A percentile compares a stretch with the other conserved stretches of the same genome.
These are phyloP conservation scores for Candida qinlingensis DNA, from an alignment of 805 yeast genomes.

Conservation along the genomic window DNA sequence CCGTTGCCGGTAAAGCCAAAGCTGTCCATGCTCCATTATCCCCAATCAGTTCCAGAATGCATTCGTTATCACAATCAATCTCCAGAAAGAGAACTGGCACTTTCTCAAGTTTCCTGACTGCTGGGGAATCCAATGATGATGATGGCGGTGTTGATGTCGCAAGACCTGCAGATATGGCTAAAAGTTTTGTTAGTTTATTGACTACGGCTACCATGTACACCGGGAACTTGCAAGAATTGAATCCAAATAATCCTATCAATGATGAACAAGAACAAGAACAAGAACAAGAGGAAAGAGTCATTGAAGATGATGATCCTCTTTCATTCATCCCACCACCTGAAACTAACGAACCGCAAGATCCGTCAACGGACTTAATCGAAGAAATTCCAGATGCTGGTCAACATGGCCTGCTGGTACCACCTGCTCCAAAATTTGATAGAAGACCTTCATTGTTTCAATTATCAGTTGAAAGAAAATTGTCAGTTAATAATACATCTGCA, in stretches of 20 bases:
- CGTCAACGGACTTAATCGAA: not conserved
- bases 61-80: too few species aligned
- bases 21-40: too few species aligned
- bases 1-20: too few species aligned
- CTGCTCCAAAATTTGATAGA: not conserved
- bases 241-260: slow-evolving; percentile 2
- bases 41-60: too few species aligned
- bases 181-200: slow-evolving; percentile 47
- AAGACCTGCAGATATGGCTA: slow-evolving; percentile 39
- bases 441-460: slow-evolving; percentile 27
- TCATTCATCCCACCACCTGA: not conserved
- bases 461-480: slow-evolving; percentile 17
- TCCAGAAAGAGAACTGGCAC: too few species aligned
- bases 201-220: slow-evolving; percentile 51
- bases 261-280: not conserved
- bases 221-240: slow-evolving; percentile 30
- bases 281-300: not conserved
- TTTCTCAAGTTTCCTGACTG: too few species aligned
- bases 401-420: slow-evolving; percentile 2
- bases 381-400: not conserved
- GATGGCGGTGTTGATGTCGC: slow-evolving; percentile 27
- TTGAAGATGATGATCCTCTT: not conserved
- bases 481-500: not conserved
- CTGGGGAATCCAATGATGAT: not conserved
- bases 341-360: not conserved